Evolutionary conservation across 164 flowering plant genomes (phyloP).

Genomic region (Piper longum): DNA sequence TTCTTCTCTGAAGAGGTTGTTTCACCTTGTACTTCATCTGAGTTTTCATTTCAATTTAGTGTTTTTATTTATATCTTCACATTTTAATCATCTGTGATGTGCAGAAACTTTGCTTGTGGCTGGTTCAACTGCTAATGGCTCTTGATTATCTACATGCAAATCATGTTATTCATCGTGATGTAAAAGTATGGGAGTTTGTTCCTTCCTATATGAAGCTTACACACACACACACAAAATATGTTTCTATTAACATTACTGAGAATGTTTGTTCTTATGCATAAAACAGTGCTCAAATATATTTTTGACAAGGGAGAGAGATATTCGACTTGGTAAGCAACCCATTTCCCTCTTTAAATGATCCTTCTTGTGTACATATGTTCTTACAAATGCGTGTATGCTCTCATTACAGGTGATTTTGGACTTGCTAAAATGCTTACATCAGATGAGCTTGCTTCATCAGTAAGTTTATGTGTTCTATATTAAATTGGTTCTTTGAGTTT

Average conservation of each 20-base stretch:
- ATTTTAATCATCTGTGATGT: conserved; percentile 3
- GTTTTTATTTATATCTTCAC: conserved; percentile 1
- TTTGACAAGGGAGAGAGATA: conserved; percentile 80
- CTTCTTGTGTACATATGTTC: background rate
- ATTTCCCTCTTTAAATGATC: background rate
- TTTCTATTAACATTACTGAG: conserved; percentile 11
- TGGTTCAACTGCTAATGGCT: conserved; percentile 91
- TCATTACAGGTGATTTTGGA: conserved; percentile 85
- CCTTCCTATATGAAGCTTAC: no score
- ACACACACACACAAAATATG: no score
- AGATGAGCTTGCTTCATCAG: conserved; percentile 97
- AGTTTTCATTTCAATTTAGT: background rate
- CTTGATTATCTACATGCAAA: conserved; percentile 85
- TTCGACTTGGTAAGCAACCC: conserved; percentile 62
- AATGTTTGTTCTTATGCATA: conserved; percentile 10
- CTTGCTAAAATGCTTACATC: conserved; percentile 91
- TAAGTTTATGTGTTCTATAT: conserved; percentile 22
- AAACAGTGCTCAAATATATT: conserved; percentile 96
- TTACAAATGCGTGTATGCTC: no score
- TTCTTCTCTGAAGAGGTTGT: conserved; percentile 81
- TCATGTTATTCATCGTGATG: conserved; percentile 98
- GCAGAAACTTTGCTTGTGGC: conserved; percentile 96
- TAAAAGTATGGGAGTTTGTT: conserved; percentile 50
- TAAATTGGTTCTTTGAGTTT: background rate
- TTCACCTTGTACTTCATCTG: background rate